Evolutionary conservation across 1,284 basidiomycete genomes (phyloP).

Genomic region (Ceratobasidium sp.): DNA sequence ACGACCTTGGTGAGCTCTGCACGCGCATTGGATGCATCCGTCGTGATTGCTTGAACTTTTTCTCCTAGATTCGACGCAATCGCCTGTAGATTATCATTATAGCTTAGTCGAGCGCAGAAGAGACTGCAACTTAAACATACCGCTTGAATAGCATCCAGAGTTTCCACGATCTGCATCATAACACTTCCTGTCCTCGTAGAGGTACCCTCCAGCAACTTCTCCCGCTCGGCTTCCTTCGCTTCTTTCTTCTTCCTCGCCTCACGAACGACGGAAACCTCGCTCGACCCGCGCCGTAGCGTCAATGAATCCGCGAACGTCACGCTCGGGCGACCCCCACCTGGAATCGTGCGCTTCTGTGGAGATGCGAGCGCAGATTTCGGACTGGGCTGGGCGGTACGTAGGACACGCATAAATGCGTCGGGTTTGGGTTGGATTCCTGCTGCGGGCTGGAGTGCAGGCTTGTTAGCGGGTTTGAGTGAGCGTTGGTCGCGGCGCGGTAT

Average conservation of each 20-base stretch:
- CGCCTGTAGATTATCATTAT: neutral
- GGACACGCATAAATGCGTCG: constrained; percentile 8
- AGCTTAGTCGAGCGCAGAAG: neutral
- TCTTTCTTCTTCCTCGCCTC: neutral
- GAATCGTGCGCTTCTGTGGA: constrained; percentile 31
- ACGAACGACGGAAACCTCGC: neutral
- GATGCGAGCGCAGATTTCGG: constrained; percentile 43
- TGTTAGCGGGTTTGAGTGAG: constrained; percentile 1
- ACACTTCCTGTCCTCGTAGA: constrained; percentile 10
- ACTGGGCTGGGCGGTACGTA: constrained; percentile 18
- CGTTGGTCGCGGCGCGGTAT: constrained; percentile 37
- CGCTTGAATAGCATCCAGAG: constrained; percentile 23
- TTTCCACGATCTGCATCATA: constrained; percentile 28
- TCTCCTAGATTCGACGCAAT: constrained; percentile 23
- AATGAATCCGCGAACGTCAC: constrained; percentile 29
- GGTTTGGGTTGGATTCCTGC: constrained; percentile 14
- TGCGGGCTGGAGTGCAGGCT: constrained; percentile 19
- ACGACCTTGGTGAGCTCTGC: constrained; percentile 11
- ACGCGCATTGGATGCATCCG: constrained; percentile 20
- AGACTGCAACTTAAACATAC: neutral
- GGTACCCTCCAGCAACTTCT: neutral
- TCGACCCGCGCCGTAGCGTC: constrained; percentile 1
- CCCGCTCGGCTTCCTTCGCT: neutral
- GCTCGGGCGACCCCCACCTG: constrained; percentile 31
- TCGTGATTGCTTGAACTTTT: constrained; percentile 23